Evolutionary conservation across 257 asterid genomes (phyloP), one percentile per base, ranked within the genome.

Genomic region (Gardenia jasminoides): DNA sequence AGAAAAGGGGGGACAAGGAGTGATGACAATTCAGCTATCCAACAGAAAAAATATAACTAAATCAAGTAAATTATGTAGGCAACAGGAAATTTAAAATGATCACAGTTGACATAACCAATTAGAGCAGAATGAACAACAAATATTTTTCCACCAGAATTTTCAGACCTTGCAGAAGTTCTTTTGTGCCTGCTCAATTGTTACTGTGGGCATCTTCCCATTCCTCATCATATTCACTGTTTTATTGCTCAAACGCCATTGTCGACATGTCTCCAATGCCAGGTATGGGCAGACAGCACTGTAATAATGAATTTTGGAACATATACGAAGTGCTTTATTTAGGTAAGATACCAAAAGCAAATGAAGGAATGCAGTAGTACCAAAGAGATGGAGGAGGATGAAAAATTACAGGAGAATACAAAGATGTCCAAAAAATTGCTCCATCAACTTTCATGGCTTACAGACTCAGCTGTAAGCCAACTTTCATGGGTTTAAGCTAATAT

Each of bases 171-270:
- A 87, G 79, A 90, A 96, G 87, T 96, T 96, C 91, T 93, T 93
- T 80, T 96, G 99, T 78, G 99, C 98, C 86, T 92, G 99, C 83
- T 96, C 99, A 77, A 96, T 92, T 77, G 97, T 93, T 68, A 92
- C 97, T 70, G 98, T 91, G 73, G 99, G 99, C 98, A 96, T 96
- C 89, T 96, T 96, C 72, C 99, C 99, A 50, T 94, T 93, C 64
- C 98, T 91, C 99, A 96, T 96, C 92, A 96, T 84, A 86, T 96
- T 96, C 86, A 96, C 97, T 20, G 99, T 96, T 88, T 92, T 96
- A 66, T 78, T 96, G 91, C 99, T 96, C 90, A 96, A 88, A 79
- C 99, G 93, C 99, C 99, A 96, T 56, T 96, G 99, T 30, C 99
- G 91, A 75, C 97, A 93, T 47, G 99, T 93, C 89, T 96, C 99